Base-by-base conservation (phyloP, 2,329 filamentous ascomycete genomes). In the Botrytis fabae region DNA sequence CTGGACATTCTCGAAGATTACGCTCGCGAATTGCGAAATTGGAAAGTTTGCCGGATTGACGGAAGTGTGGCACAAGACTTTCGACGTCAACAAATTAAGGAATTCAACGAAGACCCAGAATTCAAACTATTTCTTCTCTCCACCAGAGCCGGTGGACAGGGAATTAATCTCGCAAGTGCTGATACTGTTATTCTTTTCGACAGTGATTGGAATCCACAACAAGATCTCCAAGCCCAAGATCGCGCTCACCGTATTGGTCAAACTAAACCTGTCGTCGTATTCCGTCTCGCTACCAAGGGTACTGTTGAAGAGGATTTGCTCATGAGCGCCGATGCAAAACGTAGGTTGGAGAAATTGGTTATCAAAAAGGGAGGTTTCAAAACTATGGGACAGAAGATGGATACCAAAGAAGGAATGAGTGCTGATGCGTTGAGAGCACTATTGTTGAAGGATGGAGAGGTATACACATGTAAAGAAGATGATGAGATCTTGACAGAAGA, bases 211-310 rank as follows among this genome's bases (percentile, higher is more conserved):
- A 99, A 99, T 78, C 96, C 96, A 0, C 96, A 99, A 81, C 95
- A 98, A 80, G 96, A 99, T 81, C 86, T 99, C 0, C 96, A 99
- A 80, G 96, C 96, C 0, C 96, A 98, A 82, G 96, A 99, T 80
- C 93, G 96, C 8, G 94, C 93, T 0, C 96, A 99, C 80, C 90
- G 96, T 20, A 98, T 99, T 75, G 96, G 96, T 0, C 96, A 99
- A 81, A 97, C 91, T 0, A 88, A 91, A 3, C 96, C 96, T 0
- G 96, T 99, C 1, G 90, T 99, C 32, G 92, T 99, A 0, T 99
- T 97, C 82, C 92, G 96, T 1, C 90, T 99, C 48, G 95, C 96
- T 0, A 99, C 96, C 0, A 94, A 95, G 78, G 93, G 92, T 14
- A 98, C 96, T 0, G 93, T 99, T 0, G 96, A 99, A 81, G 93